Conservation (phyloP, 495 filamentous ascomycete species). For the Daldinia childiae region DNA sequence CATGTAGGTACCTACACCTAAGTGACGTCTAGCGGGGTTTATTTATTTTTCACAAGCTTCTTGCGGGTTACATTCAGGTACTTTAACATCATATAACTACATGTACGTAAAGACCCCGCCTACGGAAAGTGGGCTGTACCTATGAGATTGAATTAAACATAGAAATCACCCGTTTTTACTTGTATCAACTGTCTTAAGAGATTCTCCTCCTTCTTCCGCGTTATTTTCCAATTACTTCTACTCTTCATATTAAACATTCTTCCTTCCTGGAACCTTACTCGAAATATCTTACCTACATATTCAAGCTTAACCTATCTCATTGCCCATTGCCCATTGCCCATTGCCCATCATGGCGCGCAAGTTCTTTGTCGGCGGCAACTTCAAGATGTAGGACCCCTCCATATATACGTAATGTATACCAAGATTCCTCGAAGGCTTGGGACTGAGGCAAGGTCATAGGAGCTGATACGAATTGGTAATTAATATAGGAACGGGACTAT, state of each 20-base stretch:
- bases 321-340: constrained; percentile 49
- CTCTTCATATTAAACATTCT: constrained; percentile 14
- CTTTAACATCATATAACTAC: too few species aligned
- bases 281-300: constrained; percentile 4
- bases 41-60: too few species aligned
- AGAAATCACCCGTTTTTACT: constrained; percentile 22
- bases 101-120: constrained; percentile 13
- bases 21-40: too few species aligned
- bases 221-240: constrained; percentile 30
- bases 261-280: neutral
- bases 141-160: constrained; percentile 20
- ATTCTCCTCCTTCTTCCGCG: constrained; percentile 24
- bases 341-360: constrained; percentile 81
- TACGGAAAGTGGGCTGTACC: constrained; percentile 10
- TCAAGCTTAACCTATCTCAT: constrained; percentile 21
- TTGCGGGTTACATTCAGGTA: neutral
- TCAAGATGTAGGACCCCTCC: constrained; percentile 82
- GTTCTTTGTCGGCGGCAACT: constrained; percentile 99
- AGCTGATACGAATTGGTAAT: constrained; percentile 19
- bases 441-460: neutral
- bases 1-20: too few species aligned
- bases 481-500: constrained; percentile 85
- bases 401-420: constrained; percentile 15
- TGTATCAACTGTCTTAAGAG: constrained; percentile 2
- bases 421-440: neutral